These are phyloP conservation scores for Diacronema lutheri DNA, from an alignment of 78 protist species.

Conservation along the genomic window DNA sequence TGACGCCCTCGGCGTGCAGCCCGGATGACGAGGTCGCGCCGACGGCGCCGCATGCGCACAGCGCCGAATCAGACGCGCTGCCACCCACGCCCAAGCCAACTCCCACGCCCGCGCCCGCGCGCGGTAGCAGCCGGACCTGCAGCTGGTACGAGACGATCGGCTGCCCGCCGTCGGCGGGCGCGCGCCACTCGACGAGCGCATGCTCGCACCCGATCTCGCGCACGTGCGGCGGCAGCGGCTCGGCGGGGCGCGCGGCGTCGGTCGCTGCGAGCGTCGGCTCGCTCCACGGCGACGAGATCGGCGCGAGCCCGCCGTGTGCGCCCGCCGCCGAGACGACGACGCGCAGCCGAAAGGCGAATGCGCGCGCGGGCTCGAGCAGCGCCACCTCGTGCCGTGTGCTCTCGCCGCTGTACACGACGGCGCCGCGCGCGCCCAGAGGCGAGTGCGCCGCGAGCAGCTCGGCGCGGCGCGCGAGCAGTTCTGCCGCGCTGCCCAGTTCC, in stretches of 20 bases:
- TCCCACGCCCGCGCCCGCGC: neutral
- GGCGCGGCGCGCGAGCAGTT: neutral
- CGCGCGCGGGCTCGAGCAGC: neutral
- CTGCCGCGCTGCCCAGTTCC: neutral
- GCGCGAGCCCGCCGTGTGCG: neutral
- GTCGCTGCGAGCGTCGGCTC: neutral
- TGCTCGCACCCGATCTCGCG: neutral
- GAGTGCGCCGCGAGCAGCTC: neutral
- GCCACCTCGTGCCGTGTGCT: neutral
- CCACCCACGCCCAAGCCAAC: neutral
- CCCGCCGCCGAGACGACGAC: neutral
- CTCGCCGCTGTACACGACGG: neutral
- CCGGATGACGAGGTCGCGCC: neutral
- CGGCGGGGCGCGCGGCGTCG: neutral
- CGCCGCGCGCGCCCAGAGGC: neutral
- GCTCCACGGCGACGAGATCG: neutral
- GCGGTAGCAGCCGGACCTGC: neutral
- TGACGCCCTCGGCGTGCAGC: neutral
- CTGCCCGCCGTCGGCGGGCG: neutral
- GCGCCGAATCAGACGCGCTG: neutral
- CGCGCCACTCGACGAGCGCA: neutral
- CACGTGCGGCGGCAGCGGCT: neutral
- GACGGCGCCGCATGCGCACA: neutral
- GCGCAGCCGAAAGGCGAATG: neutral
- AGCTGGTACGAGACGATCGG: neutral